A percentile compares a stretch with the other conserved stretches of the same genome.
Evolutionary conservation across 1,284 basidiomycete genomes (phyloP).

Genomic region (Malassezia dermatis): DNA sequence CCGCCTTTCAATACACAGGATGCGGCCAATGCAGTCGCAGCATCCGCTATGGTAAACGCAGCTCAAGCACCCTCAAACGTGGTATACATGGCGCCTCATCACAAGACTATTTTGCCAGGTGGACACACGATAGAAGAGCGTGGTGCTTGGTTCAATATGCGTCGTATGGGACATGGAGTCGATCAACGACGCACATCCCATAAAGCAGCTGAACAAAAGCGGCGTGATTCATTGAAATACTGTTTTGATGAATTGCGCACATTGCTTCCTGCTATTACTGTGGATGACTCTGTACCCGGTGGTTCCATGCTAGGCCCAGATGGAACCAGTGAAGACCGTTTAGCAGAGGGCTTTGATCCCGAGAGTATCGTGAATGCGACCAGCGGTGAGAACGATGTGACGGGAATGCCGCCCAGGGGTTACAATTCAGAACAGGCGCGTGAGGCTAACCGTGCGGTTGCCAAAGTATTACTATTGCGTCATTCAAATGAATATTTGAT

Average conservation of each 20-base stretch:
- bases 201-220: conserved; percentile 93
- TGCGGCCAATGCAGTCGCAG: conserved; percentile 4
- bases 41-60: conserved; percentile 8
- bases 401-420: background rate
- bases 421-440: conserved; percentile 21
- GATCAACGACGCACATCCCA: conserved; percentile 74
- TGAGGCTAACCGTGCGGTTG: conserved; percentile 62
- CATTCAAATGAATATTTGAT: conserved; percentile 80
- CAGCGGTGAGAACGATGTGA: background rate
- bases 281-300: conserved; percentile 41
- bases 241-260: conserved; percentile 86
- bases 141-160: conserved; percentile 30
- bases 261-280: conserved; percentile 58
- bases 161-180: conserved; percentile 23
- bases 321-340: conserved; percentile 31
- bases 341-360: conserved; percentile 33
- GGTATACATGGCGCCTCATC: conserved; percentile 3
- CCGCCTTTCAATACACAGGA: conserved; percentile 17
- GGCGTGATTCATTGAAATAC: conserved; percentile 85
- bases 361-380: conserved; percentile 16
- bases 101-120: conserved; percentile 25
- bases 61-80: background rate
- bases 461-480: conserved; percentile 80
- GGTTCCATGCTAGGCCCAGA: conserved; percentile 43
- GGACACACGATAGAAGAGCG: conserved; percentile 27